Conservation (phyloP, 1,284 basidiomycete genomes). For the Wolfiporia cocos region DNA sequence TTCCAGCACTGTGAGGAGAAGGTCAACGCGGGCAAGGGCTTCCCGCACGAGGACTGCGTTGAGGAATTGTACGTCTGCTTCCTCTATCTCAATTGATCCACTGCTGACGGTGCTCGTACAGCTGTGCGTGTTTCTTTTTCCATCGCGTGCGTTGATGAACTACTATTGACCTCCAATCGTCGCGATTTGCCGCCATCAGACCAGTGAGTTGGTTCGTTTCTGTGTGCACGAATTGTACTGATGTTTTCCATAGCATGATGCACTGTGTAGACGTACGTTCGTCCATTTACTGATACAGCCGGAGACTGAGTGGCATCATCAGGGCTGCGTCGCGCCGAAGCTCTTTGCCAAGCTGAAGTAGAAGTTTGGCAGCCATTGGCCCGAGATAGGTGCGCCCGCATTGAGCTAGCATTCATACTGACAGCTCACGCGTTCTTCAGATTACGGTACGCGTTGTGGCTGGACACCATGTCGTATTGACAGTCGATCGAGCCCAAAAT, state of each 20-base stretch:
- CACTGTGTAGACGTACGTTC: slow-evolving; percentile 80
- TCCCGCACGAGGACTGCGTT: slow-evolving; percentile 85
- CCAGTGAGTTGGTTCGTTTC: slow-evolving; percentile 45
- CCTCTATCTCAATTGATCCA: slow-evolving; percentile 1
- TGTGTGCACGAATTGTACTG: slow-evolving; percentile 3
- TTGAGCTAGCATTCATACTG: no score
- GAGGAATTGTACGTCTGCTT: slow-evolving; percentile 68
- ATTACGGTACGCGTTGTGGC: no score
- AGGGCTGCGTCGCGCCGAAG: slow-evolving; percentile 79
- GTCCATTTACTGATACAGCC: not conserved
- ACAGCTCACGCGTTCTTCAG: no score
- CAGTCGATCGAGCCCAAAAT: no score
- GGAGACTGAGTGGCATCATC: slow-evolving; percentile 4
- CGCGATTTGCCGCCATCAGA: slow-evolving; percentile 30
- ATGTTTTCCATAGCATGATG: slow-evolving; percentile 60
- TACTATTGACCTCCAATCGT: not conserved
- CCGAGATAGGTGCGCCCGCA: slow-evolving; percentile 2
- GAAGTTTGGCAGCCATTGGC: no score
- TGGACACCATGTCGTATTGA: no score
- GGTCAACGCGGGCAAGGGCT: slow-evolving; percentile 75
- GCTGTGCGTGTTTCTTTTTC: slow-evolving; percentile 36
- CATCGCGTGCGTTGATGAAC: slow-evolving; percentile 6
- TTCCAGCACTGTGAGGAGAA: slow-evolving; percentile 91
- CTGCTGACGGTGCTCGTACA: slow-evolving; percentile 18
- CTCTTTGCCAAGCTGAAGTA: slow-evolving; percentile 68